Base-by-base conservation (phyloP, 169 alveolate species). In the Babesia ovis region DNA sequence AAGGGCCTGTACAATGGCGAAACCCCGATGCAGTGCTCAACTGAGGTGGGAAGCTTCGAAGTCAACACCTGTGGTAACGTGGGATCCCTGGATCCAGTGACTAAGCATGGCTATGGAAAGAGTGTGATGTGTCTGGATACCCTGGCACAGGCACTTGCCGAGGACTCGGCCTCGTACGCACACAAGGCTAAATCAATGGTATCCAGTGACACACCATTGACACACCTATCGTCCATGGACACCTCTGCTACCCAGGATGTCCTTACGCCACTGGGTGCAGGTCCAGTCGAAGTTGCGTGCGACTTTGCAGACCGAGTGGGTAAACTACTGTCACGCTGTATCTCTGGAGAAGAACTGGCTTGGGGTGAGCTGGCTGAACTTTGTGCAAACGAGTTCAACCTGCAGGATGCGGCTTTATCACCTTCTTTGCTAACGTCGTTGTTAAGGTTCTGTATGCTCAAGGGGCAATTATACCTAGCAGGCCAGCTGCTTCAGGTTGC, bases 261-360 rank as follows among this genome's bases (percentile, higher is more conserved):
- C 9, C 45, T 77, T 23, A 77, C 86, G 20, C 86, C 86, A 20
- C 67, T 77, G 14, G 76, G 76, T n/a, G 48, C 46, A 39, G 60
- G 68, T 2, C n/a, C 53, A 20, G 62, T 57, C n/a, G 66, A 70
- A 22, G 29, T 31, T 41, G 67, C 83, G n/a, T 64, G 62, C 60
- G 74, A 79, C 25, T 79, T 79, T 55, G 82, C 77, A 14, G 86
- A 79, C 25, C 70, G 81, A 4, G 69, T 54, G 32, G 81, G 73
- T 0, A 58, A 35, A 8, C 61, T 79, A 39, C 45, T 79, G 56
- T 71, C 35, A 23, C 79, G 86, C 18, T 79, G 68, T 42, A 23
- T 79, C 60, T 20, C 64, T n/a, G 86, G 76, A 8, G 86, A 79
- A 54, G 56, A 46, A 6, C 20, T 29, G 14, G 86, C 73, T 1